These are phyloP conservation scores for Argentina anserina DNA, from an alignment of 306 rosid species.

Conservation along the genomic window DNA sequence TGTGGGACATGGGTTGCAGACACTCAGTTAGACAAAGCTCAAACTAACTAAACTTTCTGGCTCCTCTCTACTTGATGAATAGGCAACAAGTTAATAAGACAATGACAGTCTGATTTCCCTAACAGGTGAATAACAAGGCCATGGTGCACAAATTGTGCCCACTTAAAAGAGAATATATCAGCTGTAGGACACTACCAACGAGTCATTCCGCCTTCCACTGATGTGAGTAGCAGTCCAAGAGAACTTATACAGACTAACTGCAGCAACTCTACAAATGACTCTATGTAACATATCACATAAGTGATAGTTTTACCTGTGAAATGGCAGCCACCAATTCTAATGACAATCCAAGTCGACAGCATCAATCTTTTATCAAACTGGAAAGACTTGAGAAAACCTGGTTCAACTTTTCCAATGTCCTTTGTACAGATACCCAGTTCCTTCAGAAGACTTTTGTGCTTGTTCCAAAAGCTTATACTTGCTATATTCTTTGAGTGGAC, in stretches of 20 bases:
- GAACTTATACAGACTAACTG: not conserved
- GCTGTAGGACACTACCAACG: not conserved
- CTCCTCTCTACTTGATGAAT: not conserved
- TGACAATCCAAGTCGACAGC: constrained; percentile 69
- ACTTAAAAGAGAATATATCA: not conserved
- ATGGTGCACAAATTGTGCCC: not conserved
- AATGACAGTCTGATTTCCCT: not conserved
- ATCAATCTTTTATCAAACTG: constrained; percentile 56
- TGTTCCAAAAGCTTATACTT: constrained; percentile 56
- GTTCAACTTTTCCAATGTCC: constrained; percentile 60
- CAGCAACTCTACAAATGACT: not conserved
- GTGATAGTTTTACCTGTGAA: constrained; percentile 47
- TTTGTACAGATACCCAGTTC: constrained; percentile 66
- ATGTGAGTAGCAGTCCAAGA: not conserved
- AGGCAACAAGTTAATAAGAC: not conserved
- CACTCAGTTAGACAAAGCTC: not conserved
- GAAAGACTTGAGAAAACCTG: constrained; percentile 69
- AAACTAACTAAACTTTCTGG: not conserved
- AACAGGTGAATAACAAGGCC: not conserved
- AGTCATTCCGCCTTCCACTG: not conserved
- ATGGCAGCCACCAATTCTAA: constrained; percentile 82
- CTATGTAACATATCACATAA: not conserved
- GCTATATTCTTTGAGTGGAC: constrained; percentile 60
- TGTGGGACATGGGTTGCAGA: not conserved
- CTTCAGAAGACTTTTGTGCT: constrained; percentile 48